These are phyloP conservation scores for Eucalyptus globulus DNA, from an alignment of 345 rosid species.

Conservation along the genomic window DNA sequence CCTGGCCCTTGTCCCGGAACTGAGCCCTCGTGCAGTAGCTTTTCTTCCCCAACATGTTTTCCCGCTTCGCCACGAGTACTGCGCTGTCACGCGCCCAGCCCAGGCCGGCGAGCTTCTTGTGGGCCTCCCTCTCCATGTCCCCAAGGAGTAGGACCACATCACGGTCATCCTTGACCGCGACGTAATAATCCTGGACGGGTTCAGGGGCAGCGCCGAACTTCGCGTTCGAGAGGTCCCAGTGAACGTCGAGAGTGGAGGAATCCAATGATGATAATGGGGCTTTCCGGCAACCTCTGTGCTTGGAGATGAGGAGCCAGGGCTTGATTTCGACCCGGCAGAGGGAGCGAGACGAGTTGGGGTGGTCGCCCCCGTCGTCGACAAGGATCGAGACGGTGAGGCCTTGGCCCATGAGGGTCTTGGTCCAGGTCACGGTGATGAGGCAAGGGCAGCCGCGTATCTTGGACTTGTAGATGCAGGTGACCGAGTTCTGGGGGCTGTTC, in stretches of 20 bases:
- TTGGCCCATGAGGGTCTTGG: slow-evolving; percentile 80
- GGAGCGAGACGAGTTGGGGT: slow-evolving; percentile 23
- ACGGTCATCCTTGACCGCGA: slow-evolving; percentile 52
- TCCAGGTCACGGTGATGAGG: slow-evolving; percentile 75
- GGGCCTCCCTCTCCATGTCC: slow-evolving; percentile 74
- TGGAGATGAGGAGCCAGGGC: slow-evolving; percentile 82
- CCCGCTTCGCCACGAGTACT: slow-evolving; percentile 53
- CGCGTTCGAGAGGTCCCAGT: slow-evolving; percentile 72
- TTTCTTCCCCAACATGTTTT: slow-evolving; percentile 80
- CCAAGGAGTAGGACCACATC: slow-evolving; percentile 68
- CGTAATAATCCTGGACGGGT: slow-evolving; percentile 58
- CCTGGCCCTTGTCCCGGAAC: slow-evolving; percentile 48
- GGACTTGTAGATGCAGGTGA: slow-evolving; percentile 66
- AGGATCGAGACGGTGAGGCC: slow-evolving; percentile 50
- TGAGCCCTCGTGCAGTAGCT: slow-evolving; percentile 63
- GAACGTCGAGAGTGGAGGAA: slow-evolving; percentile 36
- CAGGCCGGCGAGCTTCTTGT: slow-evolving; percentile 37
- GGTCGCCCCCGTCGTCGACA: slow-evolving; percentile 18
- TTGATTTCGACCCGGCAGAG: slow-evolving; percentile 80
- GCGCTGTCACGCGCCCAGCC: slow-evolving; percentile 24
- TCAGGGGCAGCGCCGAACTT: slow-evolving; percentile 82
- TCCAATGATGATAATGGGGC: slow-evolving; percentile 1
- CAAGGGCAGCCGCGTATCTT: slow-evolving; percentile 45
- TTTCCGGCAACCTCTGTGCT: slow-evolving; percentile 38
- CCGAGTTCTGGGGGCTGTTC: slow-evolving; percentile 69